Percentiles rank a stretch among this genome's conserved stretches.
Evolutionary conservation across 2,329 filamentous ascomycete genomes (phyloP).

Genomic region (Sphaerulina populicola): DNA sequence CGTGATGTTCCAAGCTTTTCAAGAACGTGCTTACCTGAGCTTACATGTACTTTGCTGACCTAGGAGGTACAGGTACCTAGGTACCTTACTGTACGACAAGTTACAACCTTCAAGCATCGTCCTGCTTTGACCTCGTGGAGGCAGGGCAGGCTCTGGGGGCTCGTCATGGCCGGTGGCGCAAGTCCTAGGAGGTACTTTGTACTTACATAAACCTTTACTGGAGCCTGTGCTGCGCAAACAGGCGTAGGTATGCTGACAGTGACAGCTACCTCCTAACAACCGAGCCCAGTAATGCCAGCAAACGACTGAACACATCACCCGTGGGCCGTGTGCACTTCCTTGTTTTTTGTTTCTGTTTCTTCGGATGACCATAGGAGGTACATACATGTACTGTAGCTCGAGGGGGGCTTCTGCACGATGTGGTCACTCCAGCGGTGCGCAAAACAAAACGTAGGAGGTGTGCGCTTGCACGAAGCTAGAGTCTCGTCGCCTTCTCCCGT

Average conservation of each 20-base stretch:
- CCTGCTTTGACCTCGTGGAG: slow-evolving; percentile 6
- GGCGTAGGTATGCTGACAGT: neutral
- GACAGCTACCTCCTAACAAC: too few relatives aligned
- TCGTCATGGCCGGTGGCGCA: neutral
- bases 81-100: neutral
- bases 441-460: neutral
- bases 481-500: too few relatives aligned
- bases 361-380: neutral
- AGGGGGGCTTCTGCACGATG: slow-evolving; percentile 3
- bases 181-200: too few relatives aligned
- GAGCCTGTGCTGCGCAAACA: too few relatives aligned
- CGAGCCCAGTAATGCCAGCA: neutral
- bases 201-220: neutral
- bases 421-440: neutral
- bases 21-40: too few relatives aligned
- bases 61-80: too few relatives aligned
- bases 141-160: neutral
- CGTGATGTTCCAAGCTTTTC: too few relatives aligned
- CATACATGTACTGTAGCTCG: too few relatives aligned
- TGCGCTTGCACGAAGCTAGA: neutral
- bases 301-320: neutral
- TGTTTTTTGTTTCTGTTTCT: neutral
- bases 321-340: neutral
- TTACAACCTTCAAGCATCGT: too few relatives aligned
- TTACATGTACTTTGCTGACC: too few relatives aligned